A percentile compares a stretch with the other conserved stretches of the same genome.
These are phyloP conservation scores for Neurospora tetrasperma DNA, from an alignment of 495 filamentous ascomycete genomes.

Conservation along the genomic window DNA sequence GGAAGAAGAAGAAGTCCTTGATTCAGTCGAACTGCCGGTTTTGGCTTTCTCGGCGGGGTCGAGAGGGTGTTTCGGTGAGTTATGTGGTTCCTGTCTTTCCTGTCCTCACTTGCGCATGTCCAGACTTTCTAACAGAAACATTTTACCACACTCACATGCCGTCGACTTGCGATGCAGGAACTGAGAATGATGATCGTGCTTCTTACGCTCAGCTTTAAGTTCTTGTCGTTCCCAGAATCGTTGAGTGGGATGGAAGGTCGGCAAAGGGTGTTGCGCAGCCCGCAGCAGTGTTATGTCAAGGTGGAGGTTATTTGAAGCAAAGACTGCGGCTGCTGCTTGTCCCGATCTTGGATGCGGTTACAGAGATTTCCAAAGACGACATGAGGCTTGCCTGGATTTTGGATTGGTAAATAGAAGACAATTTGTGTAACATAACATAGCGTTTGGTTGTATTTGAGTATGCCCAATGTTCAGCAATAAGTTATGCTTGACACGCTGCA, in stretches of 20 bases:
- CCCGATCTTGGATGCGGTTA: rapidly evolving
- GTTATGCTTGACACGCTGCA: neutral
- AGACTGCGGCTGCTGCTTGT: neutral
- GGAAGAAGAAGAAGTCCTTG: neutral
- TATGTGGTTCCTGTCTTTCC: neutral
- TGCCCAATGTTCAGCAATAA: neutral
- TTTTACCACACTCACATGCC: constrained; percentile 3
- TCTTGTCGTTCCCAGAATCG: constrained; percentile 14
- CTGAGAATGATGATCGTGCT: constrained; percentile 18
- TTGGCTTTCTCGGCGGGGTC: constrained; percentile 17
- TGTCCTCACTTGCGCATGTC: neutral
- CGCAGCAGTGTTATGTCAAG: neutral
- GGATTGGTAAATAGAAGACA: neutral
- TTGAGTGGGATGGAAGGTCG: neutral
- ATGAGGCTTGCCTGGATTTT: neutral
- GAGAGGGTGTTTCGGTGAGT: constrained; percentile 17
- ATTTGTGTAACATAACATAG: neutral
- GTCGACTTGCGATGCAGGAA: constrained; percentile 19
- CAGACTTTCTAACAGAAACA: neutral
- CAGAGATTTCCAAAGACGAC: neutral
- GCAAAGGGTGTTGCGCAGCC: neutral
- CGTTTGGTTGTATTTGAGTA: neutral
- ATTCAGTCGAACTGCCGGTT: constrained; percentile 14
- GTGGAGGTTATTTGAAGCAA: neutral
- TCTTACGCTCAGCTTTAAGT: constrained; percentile 17